Base-by-base conservation (phyloP, 108 stramenopile genomes). In the Cyclostephanos tholiformis region DNA sequence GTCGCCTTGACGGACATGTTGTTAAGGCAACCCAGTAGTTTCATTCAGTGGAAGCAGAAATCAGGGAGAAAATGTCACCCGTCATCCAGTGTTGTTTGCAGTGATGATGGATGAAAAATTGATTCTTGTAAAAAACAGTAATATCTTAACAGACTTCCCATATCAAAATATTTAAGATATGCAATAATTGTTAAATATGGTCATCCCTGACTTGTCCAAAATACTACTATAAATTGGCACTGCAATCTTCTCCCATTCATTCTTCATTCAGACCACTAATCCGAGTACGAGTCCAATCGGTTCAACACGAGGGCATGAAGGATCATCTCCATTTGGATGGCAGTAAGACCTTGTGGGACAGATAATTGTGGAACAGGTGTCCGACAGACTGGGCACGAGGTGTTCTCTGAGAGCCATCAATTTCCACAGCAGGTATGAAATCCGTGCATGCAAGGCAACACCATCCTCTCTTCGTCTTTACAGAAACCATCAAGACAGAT, bases 341-440 rank as follows among this genome's bases (percentile, higher is more conserved):
- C 1, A 41, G 41, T 41, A 9, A 41, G 41, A 36, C 6, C 6
- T 36, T 6, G 6, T 6, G 36, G 6, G 6, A 36, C 36, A 36
- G 36, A 36, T 36, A 6, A 36, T 6, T 36, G 36, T 36, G 36
- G 36, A 36, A 74, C 65, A 30, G 25, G 36, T 23, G 65, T 74
- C 65, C 88, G 87, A 60, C 91, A 92, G 67, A 92, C 76, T n/a
- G 89, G 91, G 80, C 91, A 92, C 44, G 50, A 65, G 22, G 67
- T 85, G 65, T 83, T 86, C 26, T 63, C 63, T 13, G 68, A 63
- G 53, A 96, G 67, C 94, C 93, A 94, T 44, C 85, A 86, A 56
- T 90, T 82, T 46, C 88, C 80, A 72, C 95, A 96, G 9, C 62
- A 66, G n/a, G 41, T 49, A 81, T 96, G 95, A 86, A 93, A 96